These are phyloP conservation scores for Sclerotinia trifoliorum DNA, from an alignment of 2,329 filamentous ascomycete genomes.

Conservation along the genomic window DNA sequence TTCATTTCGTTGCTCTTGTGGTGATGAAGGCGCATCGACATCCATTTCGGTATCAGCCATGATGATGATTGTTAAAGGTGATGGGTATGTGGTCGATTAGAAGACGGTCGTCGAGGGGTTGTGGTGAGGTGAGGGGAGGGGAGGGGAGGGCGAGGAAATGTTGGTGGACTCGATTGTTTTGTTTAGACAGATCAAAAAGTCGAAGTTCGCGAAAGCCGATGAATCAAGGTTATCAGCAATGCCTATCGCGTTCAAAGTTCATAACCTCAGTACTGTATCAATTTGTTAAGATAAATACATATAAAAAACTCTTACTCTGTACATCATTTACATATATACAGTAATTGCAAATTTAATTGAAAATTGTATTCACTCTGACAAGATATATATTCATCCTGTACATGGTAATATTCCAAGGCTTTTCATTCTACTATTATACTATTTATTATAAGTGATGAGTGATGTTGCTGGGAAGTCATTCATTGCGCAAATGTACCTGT, in stretches of 20 bases:
- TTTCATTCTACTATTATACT: background rate
- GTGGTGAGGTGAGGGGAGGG: background rate
- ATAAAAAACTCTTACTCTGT: background rate
- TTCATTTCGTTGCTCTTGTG: conserved; percentile 51
- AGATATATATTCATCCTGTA: background rate
- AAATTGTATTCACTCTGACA: background rate
- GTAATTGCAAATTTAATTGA: background rate
- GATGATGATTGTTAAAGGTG: conserved; percentile 22
- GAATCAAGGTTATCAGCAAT: background rate
- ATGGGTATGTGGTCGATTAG: background rate
- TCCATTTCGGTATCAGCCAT: conserved; percentile 51
- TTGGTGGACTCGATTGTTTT: background rate
- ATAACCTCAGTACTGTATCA: background rate
- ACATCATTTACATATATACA: background rate
- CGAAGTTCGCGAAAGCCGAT: conserved; percentile 12
- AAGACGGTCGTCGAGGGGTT: background rate
- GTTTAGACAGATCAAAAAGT: background rate
- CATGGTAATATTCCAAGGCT: too few species aligned
- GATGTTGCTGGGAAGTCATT: too few species aligned
- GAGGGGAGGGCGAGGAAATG: background rate
- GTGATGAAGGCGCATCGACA: conserved; percentile 39
- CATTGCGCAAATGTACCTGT: background rate
- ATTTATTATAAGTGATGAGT: too few species aligned
- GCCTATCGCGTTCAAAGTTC: conserved; percentile 5
- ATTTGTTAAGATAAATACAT: background rate